These are phyloP conservation scores for Clarireedia hainanense DNA, from an alignment of 2,329 filamentous ascomycete species.

Conservation along the genomic window DNA sequence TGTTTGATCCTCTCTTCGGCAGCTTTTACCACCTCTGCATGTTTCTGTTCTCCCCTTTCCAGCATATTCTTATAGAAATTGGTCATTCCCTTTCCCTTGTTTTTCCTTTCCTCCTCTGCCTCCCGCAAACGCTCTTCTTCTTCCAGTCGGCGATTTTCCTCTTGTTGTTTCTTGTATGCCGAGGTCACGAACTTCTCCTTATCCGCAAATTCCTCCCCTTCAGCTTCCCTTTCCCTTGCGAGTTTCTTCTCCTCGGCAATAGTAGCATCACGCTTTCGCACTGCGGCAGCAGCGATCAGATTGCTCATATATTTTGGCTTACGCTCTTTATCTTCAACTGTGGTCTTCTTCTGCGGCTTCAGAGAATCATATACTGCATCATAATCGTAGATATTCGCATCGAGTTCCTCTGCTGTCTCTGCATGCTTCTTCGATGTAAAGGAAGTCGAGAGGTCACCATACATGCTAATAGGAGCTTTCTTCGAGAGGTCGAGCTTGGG, in stretches of 20 bases:
- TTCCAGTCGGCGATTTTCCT: constrained; percentile 62
- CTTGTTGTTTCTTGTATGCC: constrained; percentile 74
- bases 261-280: constrained; percentile 68
- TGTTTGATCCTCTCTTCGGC: constrained; percentile 46
- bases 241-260: constrained; percentile 77
- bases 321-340: constrained; percentile 47
- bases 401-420: constrained; percentile 56
- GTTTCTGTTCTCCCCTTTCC: constrained; percentile 60
- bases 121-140: constrained; percentile 62
- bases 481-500: constrained; percentile 12
- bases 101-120: constrained; percentile 56
- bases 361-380: constrained; percentile 75
- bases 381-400: constrained; percentile 77
- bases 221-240: constrained; percentile 67
- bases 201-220: constrained; percentile 72
- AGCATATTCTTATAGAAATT: constrained; percentile 72
- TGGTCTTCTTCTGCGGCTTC: constrained; percentile 53
- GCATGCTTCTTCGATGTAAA: constrained; percentile 56
- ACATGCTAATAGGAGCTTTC: constrained; percentile 37
- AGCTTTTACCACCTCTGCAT: constrained; percentile 62
- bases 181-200: constrained; percentile 84
- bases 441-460: constrained; percentile 59
- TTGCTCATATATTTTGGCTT: constrained; percentile 74
- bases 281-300: constrained; percentile 63
- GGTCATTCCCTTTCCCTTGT: constrained; percentile 63